Percentiles rank a stretch among this genome's conserved stretches.
Conservation (phyloP, 2,329 filamentous ascomycete species). For the Penicillium vulpinum region DNA sequence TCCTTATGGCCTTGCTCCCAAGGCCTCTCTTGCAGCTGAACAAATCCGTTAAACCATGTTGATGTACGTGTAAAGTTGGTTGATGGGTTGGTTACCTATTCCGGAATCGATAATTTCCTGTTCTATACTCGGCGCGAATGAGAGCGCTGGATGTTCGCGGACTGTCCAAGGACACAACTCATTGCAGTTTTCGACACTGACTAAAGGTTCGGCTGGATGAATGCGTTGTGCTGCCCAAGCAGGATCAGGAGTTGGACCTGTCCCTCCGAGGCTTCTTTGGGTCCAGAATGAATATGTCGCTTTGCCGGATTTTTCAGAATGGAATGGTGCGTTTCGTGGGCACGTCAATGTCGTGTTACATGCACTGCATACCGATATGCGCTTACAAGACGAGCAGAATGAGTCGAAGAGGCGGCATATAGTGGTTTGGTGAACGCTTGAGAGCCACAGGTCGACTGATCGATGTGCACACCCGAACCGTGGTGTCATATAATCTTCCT, state of each 20-base stretch:
- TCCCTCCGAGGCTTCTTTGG: constrained; percentile 34
- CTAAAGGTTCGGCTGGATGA: constrained; percentile 37
- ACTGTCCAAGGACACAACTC: constrained; percentile 44
- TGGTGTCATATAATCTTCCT: constrained; percentile 41
- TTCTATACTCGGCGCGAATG: constrained; percentile 33
- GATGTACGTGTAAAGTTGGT: constrained; percentile 39
- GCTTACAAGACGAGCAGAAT: constrained; percentile 36
- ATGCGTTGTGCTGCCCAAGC: constrained; percentile 39
- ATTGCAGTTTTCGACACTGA: constrained; percentile 40
- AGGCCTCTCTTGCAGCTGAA: constrained; percentile 12
- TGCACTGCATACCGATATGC: constrained; percentile 38
- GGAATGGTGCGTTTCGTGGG: constrained; percentile 35
- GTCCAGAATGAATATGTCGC: constrained; percentile 41
- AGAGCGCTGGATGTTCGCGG: constrained; percentile 38
- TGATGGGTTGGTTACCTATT: constrained; percentile 34
- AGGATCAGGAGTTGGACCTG: constrained; percentile 29
- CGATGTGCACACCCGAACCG: constrained; percentile 43
- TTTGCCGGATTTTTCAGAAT: constrained; percentile 25
- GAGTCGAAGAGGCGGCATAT: constrained; percentile 38
- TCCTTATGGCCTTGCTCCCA: constrained; percentile 47
- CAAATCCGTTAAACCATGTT: constrained; percentile 29
- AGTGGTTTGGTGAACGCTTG: constrained; percentile 40
- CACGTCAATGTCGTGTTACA: constrained; percentile 38
- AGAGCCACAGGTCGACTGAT: constrained; percentile 43
- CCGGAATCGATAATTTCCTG: constrained; percentile 37